Evolutionary conservation across 306 rosid species (phyloP).

Genomic region (Rosa persica): DNA sequence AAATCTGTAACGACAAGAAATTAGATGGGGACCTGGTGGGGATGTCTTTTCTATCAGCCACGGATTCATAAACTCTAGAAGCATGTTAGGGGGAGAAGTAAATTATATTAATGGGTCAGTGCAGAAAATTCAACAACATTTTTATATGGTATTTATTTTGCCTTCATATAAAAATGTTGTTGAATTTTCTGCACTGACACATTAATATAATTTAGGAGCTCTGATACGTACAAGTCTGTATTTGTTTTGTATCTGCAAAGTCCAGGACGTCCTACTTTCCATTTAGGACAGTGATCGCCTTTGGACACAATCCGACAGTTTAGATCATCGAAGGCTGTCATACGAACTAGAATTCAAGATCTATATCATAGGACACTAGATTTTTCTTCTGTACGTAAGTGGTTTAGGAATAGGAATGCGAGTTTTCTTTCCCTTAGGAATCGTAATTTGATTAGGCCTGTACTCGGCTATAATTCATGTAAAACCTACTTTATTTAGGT

Average conservation of each 20-base stretch:
- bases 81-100: conserved; percentile 4
- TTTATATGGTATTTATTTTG: background rate
- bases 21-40: conserved; percentile 6
- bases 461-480: background rate
- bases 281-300: background rate
- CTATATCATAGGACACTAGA: background rate
- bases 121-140: background rate
- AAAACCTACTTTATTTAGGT: no score
- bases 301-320: background rate
- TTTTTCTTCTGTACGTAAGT: background rate
- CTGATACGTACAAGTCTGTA: conserved; percentile 10
- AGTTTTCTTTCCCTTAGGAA: background rate
- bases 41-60: conserved; percentile 6
- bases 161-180: background rate
- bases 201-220: background rate
- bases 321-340: background rate
- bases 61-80: background rate
- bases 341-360: background rate
- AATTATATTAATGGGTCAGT: background rate
- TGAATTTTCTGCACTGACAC: conserved; percentile 1
- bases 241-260: background rate
- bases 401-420: background rate
- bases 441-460: background rate
- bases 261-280: conserved; percentile 4
- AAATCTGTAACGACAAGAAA: background rate